phyloP scores from a whole-genome alignment of 352 stramenopile genomes.

The Aphanomyces euteiches region DNA sequence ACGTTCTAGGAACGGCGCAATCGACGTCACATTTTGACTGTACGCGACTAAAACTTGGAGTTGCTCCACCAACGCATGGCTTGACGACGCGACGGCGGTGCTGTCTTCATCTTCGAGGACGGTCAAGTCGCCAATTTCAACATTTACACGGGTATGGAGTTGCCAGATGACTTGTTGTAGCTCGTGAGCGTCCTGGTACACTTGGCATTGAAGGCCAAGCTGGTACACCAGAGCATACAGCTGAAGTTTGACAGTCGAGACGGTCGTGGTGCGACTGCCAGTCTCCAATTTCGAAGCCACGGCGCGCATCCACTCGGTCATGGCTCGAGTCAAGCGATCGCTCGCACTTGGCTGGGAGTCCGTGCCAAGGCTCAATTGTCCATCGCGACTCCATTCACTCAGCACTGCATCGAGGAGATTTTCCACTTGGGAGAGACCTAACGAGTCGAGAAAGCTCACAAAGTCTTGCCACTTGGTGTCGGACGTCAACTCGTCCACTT shows the following conservation, averaged over 20 bases:
- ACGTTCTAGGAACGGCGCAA: conserved; percentile 60
- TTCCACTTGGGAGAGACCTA: conserved; percentile 22
- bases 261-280: conserved; percentile 34
- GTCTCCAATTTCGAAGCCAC: conserved; percentile 40
- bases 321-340: conserved; percentile 49
- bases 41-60: conserved; percentile 47
- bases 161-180: conserved; percentile 28
- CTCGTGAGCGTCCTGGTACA: not conserved
- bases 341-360: conserved; percentile 45
- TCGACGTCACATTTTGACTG: conserved; percentile 42
- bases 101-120: conserved; percentile 63
- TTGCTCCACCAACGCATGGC: conserved; percentile 35
- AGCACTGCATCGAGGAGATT: conserved; percentile 52
- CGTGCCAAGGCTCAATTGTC: conserved; percentile 43
- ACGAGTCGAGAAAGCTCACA: conserved; percentile 42
- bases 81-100: conserved; percentile 42
- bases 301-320: conserved; percentile 54
- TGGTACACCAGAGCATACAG: not conserved
- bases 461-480: conserved; percentile 21
- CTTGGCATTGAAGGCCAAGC: conserved; percentile 15
- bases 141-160: not conserved
- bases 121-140: conserved; percentile 26
- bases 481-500: not conserved
- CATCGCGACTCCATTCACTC: conserved; percentile 53
- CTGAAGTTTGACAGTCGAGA: conserved; percentile 59